Evolutionary conservation across 306 rosid genomes (phyloP).

Genomic region (Trifolium pratense): DNA sequence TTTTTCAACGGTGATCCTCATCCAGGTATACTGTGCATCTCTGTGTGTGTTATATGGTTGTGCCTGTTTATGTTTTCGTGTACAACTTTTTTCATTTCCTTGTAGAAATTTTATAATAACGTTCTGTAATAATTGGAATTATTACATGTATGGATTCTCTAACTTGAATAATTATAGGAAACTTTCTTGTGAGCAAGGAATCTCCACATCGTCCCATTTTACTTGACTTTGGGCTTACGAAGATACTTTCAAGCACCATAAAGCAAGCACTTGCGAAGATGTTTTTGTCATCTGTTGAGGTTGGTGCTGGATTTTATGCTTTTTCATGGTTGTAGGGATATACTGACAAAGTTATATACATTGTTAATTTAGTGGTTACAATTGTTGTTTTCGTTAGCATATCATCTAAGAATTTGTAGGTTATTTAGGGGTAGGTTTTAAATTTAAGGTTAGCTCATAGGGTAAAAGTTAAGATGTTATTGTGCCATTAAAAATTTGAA

Average conservation of each 20-base stretch:
- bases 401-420: slow-evolving; percentile 23
- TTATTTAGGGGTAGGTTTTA: slow-evolving; percentile 15
- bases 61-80: slow-evolving; percentile 4
- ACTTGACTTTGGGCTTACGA: slow-evolving; percentile 97
- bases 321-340: slow-evolving; percentile 34
- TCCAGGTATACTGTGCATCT: slow-evolving; percentile 67
- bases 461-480: slow-evolving; percentile 8
- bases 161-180: slow-evolving; percentile 60
- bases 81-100: slow-evolving; percentile 6
- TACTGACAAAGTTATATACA: slow-evolving; percentile 4
- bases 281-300: slow-evolving; percentile 99
- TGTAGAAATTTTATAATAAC: slow-evolving; percentile 6
- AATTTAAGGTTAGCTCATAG: slow-evolving; percentile 27
- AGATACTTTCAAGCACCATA: slow-evolving; percentile 68
- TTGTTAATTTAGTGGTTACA: slow-evolving; percentile 15
- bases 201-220: slow-evolving; percentile 88
- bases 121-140: slow-evolving; percentile 3
- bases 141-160: slow-evolving; percentile 34
- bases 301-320: slow-evolving; percentile 48
- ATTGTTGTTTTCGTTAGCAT: slow-evolving; percentile 18
- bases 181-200: slow-evolving; percentile 98
- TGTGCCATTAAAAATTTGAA: not conserved
- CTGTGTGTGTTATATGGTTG: not conserved
- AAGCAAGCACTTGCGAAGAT: slow-evolving; percentile 96
- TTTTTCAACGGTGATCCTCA: slow-evolving; percentile 99